phyloP scores from a whole-genome alignment of 306 rosid species.

The Ormosia emarginata region DNA sequence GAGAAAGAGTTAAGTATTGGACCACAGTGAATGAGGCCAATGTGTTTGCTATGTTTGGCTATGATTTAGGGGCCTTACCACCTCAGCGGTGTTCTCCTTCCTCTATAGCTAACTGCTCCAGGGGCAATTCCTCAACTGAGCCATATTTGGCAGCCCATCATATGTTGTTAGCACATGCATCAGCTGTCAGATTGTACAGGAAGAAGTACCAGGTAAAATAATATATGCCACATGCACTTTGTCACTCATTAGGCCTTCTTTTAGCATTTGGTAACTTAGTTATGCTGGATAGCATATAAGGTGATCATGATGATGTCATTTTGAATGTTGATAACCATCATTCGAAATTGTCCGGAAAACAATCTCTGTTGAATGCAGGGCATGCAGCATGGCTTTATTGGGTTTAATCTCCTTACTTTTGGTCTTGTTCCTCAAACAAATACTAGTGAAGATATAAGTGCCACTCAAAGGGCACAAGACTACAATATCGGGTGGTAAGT shows the following conservation, averaged over 20 bases:
- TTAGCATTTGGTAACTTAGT: neutral
- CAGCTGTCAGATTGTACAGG: slow-evolving; percentile 33
- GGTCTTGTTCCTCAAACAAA: slow-evolving; percentile 44
- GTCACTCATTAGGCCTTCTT: neutral
- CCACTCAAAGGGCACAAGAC: slow-evolving; percentile 51
- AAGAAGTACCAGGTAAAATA: slow-evolving; percentile 37
- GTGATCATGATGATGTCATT: neutral
- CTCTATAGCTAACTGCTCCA: slow-evolving; percentile 18
- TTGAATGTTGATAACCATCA: neutral
- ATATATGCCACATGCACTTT: neutral
- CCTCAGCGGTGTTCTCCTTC: slow-evolving; percentile 41
- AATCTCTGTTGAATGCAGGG: slow-evolving; percentile 37
- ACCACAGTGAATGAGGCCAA: slow-evolving; percentile 46
- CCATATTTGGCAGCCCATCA: slow-evolving; percentile 48
- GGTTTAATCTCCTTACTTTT: slow-evolving; percentile 39
- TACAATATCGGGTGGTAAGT: slow-evolving; percentile 55
- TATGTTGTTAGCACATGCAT: slow-evolving; percentile 42
- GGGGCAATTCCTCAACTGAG: slow-evolving; percentile 50
- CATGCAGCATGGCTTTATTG: slow-evolving; percentile 55
- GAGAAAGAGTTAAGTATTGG: slow-evolving; percentile 55
- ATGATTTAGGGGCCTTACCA: slow-evolving; percentile 8
- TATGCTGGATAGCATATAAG: neutral
- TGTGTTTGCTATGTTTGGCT: slow-evolving; percentile 2
- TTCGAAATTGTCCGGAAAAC: neutral
- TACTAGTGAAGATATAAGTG: slow-evolving; percentile 40